Conservation (phyloP, 202 grass and related monocot genomes). For the Sporobolus alterniflorus region DNA sequence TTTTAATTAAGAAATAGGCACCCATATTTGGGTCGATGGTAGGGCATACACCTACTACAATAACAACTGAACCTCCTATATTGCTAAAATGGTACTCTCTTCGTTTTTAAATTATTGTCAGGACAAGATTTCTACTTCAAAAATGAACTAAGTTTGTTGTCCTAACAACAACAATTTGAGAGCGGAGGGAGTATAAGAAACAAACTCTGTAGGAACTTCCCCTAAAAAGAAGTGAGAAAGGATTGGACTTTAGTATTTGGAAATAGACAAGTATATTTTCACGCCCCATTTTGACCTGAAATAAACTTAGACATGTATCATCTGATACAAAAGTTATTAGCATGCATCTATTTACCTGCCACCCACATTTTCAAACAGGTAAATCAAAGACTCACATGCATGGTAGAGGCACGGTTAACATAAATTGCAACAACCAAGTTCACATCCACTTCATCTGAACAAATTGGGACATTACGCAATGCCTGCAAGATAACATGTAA, state of each 20-base stretch:
- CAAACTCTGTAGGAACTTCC: neutral
- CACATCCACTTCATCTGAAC: slow-evolving; percentile 48
- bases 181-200: no score
- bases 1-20: neutral
- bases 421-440: slow-evolving; percentile 71
- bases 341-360: neutral
- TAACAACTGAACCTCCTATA: no score
- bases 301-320: neutral
- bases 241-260: neutral
- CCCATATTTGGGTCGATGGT: neutral
- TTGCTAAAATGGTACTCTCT: no score
- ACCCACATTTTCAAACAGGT: slow-evolving; percentile 3
- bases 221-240: neutral
- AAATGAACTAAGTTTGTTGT: no score
- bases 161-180: no score
- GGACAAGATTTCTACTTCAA: no score
- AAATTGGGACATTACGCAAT: slow-evolving; percentile 57
- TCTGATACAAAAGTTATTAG: slow-evolving; percentile 1
- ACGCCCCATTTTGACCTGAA: neutral
- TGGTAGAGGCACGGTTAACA: slow-evolving; percentile 85
- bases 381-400: slow-evolving; percentile 73
- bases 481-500: slow-evolving; percentile 55
- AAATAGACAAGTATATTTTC: slow-evolving; percentile 12
- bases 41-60: neutral
- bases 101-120: no score